Evolutionary conservation across 352 stramenopile species (phyloP), one percentile per base, ranked within the genome.

Genomic region (Phytophthora pinifolia): DNA sequence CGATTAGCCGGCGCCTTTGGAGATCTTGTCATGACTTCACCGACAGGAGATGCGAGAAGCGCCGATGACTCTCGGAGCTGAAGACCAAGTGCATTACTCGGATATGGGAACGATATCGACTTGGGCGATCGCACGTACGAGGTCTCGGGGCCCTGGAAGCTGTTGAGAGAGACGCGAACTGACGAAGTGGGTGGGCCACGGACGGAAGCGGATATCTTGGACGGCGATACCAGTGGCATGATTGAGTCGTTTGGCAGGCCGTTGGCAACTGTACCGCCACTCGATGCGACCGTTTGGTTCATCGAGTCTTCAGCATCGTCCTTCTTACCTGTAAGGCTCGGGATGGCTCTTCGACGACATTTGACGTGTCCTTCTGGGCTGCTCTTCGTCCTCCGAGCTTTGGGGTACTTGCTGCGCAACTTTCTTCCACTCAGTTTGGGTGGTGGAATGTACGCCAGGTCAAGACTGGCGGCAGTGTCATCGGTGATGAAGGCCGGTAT

Each of bases 1-100:
- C 58, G 49, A 14, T 62, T 68, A 9, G 61, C 27, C 3, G 72
- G 76, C n/a, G 51, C 62, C 35, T 86, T 88, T 4, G 76, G 79
- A 2, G 76, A 86, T 13, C 66, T 56, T 8, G 58, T 57, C 8
- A 70, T 32, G 0, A 75, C 17, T 39, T 84, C 74, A 17, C 53
- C 58, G 9, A 85, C 48, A 20, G 74, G 74, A 15, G 72, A 70
- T 10, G 70, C 67, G 1, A 86, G 51, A 22, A 83, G 46, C 1
- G 74, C 46, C 3, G 69, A 68, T n/a, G 45, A 36, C 3, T 70
- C 62, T 35, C 56, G 62, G 17, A 62, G 37, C 13, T 54, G 61
- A 34, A 64, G 22, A 4, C 54, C 55, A n/a, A n/a, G n/a, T n/a
- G n/a, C n/a, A n/a, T n/a, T n/a, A n/a, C n/a, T n/a, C n/a, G n/a